Evolutionary conservation across 2,329 filamentous ascomycete genomes (phyloP), one percentile per base, ranked within the genome.

Genomic region (Thermoascus crustaceus): DNA sequence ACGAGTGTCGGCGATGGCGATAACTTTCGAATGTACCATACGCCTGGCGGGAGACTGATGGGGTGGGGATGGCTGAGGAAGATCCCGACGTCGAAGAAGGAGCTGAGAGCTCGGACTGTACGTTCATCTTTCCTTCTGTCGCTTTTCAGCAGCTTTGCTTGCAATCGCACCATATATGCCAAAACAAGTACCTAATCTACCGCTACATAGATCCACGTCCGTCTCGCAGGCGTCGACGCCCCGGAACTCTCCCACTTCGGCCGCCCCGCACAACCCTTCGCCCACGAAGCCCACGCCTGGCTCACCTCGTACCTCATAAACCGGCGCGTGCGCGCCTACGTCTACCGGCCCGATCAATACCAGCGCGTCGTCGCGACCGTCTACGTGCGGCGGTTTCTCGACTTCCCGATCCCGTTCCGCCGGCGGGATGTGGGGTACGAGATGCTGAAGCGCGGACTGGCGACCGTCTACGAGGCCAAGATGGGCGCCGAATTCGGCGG

Each of bases 1-100:
- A 95, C 89, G 8, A 87, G 84, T 48, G 91, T 98, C 16, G 91
- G 93, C 26, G 91, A 98, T 70, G 93, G 87, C 3, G 91, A 98
- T 61, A 89, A 89, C 56, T 95, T 98, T 59, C 82, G 91, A 48
- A 60, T 98, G 31, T 98, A 82, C 58, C 91, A 98, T 60, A 96
- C 87, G 0, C 91, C 91, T 0, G 89, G 89, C n/a, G 91, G 91
- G 7, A 73, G 79, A 46, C 61, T 88, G 34, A 73, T 82, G 7
- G 91, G 91, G 35, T 98, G 91, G 91, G 87, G 83, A n/a, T 94
- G 85, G 86, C 54, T 91, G 44, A 71, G 86, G 52, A 79, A 64
- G 39, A 72, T 94, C 5, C 88, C 87, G 1, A 71, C 66, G 8
- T 76, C 72, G 38, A 81, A 73, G 54, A 75, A 80, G 39, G 74